Evolutionary conservation across 1,284 basidiomycete species (phyloP).

Genomic region (Rhodotorula sp.): DNA sequence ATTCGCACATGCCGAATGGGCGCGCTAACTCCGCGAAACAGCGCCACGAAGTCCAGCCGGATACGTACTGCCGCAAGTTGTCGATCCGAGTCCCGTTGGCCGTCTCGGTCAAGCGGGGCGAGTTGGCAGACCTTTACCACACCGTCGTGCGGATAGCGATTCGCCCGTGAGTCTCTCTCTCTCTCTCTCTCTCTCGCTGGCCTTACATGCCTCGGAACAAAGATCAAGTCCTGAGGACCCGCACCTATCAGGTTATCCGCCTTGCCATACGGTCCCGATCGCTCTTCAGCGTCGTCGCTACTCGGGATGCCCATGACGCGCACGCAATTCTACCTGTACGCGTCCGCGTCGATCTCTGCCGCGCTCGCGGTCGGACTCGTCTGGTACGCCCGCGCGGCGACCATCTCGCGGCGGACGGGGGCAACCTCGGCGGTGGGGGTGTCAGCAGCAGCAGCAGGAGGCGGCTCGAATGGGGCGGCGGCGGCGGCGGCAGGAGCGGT

Average conservation of each 20-base stretch:
- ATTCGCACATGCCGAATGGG: background rate
- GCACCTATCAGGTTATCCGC: constrained; percentile 43
- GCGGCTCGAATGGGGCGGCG: background rate
- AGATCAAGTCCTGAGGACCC: background rate
- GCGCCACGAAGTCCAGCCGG: constrained; percentile 97
- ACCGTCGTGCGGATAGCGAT: constrained; percentile 79
- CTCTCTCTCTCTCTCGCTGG: background rate
- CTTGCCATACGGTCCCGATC: constrained; percentile 45
- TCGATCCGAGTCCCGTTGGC: constrained; percentile 84
- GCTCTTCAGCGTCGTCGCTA: constrained; percentile 31
- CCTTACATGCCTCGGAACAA: too few species aligned
- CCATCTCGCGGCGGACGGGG: background rate
- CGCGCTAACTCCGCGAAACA: constrained; percentile 47
- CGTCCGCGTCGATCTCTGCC: constrained; percentile 68
- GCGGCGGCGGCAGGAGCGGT: background rate
- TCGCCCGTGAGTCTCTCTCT: constrained; percentile 64
- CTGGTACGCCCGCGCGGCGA: constrained; percentile 49
- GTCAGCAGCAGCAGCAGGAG: background rate
- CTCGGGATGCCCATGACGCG: constrained; percentile 18
- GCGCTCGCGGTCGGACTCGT: constrained; percentile 67
- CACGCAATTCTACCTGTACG: constrained; percentile 57
- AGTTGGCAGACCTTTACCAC: constrained; percentile 86
- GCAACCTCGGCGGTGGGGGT: background rate
- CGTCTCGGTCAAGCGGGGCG: constrained; percentile 79
- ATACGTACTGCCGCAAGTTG: constrained; percentile 86